phyloP scores from a whole-genome alignment of 805 yeast genomes.

The Diddensiella santjacobensis region DNA sequence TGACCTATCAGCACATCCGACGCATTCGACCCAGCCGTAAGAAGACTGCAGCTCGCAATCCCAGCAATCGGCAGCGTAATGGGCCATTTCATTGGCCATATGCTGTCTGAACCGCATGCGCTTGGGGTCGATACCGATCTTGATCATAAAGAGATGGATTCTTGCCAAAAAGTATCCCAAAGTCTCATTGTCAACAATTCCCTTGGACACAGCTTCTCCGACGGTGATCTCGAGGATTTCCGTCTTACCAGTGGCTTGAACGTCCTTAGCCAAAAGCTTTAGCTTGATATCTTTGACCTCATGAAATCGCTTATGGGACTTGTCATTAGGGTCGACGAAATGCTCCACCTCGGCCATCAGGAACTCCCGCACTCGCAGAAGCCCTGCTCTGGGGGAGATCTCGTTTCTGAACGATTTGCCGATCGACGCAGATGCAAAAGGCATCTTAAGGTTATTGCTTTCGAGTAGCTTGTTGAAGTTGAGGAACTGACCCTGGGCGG shows the following conservation, averaged over 20 bases:
- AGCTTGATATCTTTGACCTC: slow-evolving; percentile 71
- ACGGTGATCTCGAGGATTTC: slow-evolving; percentile 59
- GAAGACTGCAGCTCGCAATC: slow-evolving; percentile 95
- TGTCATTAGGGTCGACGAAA: slow-evolving; percentile 89
- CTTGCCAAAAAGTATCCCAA: slow-evolving; percentile 95
- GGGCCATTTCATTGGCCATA: slow-evolving; percentile 99
- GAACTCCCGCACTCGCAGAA: slow-evolving; percentile 96
- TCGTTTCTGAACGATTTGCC: slow-evolving; percentile 99
- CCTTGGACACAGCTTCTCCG: slow-evolving; percentile 85
- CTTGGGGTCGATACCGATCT: slow-evolving; percentile 83
- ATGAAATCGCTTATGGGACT: slow-evolving; percentile 73
- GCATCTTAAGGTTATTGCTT: slow-evolving; percentile 93
- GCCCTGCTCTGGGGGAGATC: slow-evolving; percentile 97
- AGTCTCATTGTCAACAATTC: slow-evolving; percentile 94
- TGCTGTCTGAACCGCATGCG: slow-evolving; percentile 97
- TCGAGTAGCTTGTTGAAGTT: slow-evolving; percentile 92
- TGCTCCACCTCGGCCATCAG: slow-evolving; percentile 99
- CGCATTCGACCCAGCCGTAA: slow-evolving; percentile 99
- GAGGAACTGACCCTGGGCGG: slow-evolving; percentile 98
- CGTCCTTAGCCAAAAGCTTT: slow-evolving; percentile 77
- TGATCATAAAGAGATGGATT: slow-evolving; percentile 76
- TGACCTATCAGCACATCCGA: slow-evolving; percentile 99
- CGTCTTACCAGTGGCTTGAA: slow-evolving; percentile 83
- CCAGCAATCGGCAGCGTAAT: slow-evolving; percentile 99
- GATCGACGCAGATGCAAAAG: slow-evolving; percentile 98